Percentiles rank a stretch among this genome's conserved stretches.
These are phyloP conservation scores for Quercus phellos DNA, from an alignment of 331 rosid genomes.

Conservation along the genomic window DNA sequence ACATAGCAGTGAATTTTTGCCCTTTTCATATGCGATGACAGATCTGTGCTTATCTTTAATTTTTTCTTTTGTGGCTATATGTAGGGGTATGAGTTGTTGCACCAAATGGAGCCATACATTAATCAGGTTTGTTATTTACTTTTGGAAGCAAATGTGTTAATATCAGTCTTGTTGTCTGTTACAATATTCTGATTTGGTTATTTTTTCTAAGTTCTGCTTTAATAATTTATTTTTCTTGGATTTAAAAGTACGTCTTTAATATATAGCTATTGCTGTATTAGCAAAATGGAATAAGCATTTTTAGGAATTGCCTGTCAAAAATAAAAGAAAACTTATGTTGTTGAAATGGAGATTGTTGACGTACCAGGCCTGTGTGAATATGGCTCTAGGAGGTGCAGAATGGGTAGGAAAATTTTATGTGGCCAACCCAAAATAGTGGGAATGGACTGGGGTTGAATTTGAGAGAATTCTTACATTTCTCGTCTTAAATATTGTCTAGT, in stretches of 20 bases:
- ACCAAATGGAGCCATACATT: constrained; percentile 99
- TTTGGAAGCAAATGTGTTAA: neutral
- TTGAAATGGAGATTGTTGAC: neutral
- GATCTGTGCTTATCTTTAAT: constrained; percentile 29
- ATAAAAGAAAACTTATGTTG: neutral
- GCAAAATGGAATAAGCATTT: neutral
- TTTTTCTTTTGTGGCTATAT: constrained; percentile 11
- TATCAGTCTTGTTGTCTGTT: neutral
- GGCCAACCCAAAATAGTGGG: neutral
- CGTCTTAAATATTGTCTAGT: neutral
- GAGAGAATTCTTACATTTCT: neutral
- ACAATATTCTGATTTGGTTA: neutral
- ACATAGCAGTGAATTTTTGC: constrained; percentile 16
- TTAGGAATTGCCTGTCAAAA: neutral
- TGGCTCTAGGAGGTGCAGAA: neutral
- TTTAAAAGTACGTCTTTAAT: neutral
- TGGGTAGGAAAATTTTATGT: neutral
- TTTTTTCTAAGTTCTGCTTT: neutral
- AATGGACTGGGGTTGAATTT: neutral
- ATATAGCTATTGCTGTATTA: neutral
- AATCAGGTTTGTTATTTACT: constrained; percentile 66
- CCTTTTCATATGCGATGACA: constrained; percentile 1
- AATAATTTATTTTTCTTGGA: neutral
- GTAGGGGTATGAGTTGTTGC: constrained; percentile 95
- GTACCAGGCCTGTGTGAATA: neutral